Conservation (phyloP, 2,329 filamentous ascomycete species). For the Monosporascus sp. region DNA sequence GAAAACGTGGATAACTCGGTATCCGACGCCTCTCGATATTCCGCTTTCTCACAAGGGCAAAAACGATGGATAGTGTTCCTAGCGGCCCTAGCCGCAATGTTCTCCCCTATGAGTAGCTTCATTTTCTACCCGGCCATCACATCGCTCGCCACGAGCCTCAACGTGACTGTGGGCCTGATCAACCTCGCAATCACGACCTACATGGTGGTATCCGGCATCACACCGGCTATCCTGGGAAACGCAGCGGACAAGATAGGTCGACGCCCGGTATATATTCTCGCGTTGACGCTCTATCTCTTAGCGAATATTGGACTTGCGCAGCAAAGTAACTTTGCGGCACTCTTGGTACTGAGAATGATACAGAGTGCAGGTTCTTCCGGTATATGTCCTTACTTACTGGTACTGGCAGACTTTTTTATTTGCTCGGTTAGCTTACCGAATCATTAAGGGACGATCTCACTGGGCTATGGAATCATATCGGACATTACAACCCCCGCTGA, state of each 20-base stretch:
- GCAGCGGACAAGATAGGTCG: slow-evolving; percentile 34
- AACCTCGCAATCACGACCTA: slow-evolving; percentile 22
- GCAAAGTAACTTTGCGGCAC: slow-evolving; percentile 36
- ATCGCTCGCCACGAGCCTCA: slow-evolving; percentile 9
- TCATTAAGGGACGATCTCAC: slow-evolving; percentile 12
- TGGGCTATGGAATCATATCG: slow-evolving; percentile 45
- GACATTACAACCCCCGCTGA: slow-evolving; percentile 46
- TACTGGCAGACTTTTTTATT: no score
- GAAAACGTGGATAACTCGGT: not conserved
- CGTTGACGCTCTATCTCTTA: slow-evolving; percentile 29
- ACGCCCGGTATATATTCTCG: slow-evolving; percentile 32
- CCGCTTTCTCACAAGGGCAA: slow-evolving; percentile 7
- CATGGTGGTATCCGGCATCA: slow-evolving; percentile 37
- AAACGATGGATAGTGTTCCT: slow-evolving; percentile 17
- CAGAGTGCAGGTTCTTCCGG: slow-evolving; percentile 32
- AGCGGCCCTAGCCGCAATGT: slow-evolving; percentile 13
- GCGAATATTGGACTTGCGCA: slow-evolving; percentile 39
- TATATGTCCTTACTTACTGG: not conserved
- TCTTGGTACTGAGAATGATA: slow-evolving; percentile 43
- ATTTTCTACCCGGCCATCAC: slow-evolving; percentile 18
- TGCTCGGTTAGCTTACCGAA: not conserved
- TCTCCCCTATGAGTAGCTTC: slow-evolving; percentile 17
- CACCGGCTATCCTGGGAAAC: slow-evolving; percentile 34
- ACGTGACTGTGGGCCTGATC: slow-evolving; percentile 10
- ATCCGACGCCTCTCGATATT: slow-evolving; percentile 1